Evolutionary conservation across 31 red algal species (phyloP), one percentile per base, ranked within the genome.

Genomic region (Porphyra umbilicalis): DNA sequence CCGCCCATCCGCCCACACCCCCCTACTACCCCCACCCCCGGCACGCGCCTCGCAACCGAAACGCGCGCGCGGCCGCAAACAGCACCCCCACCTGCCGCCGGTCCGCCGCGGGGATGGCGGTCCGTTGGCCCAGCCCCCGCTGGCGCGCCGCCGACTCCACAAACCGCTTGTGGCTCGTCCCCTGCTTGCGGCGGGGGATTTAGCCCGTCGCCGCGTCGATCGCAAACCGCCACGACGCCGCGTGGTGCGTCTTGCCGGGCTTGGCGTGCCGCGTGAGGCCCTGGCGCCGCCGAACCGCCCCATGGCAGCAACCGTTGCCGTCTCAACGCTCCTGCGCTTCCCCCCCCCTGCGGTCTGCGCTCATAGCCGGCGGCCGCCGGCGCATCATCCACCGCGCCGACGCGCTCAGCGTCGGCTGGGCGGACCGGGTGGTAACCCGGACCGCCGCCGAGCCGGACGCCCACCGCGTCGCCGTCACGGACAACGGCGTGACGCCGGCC

Each of bases 361-460:
- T 78, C n/a, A 78, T 78, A 31, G 77, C 77, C 77, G 33, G 7
- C 77, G 83, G 83, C 75, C 83, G 83, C 76, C 10, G 25, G 9
- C 32, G 32, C 7, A 75, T 85, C 75, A 36, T 85, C 35, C 15
- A 29, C 0, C 34, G 76, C 71, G 75, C 75, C 6, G 76, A 85
- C 46, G 34, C 36, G 75, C 20, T 85, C 33, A 75, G 83, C 57
- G 57, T 85, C 2, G 75, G 57, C 57, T 85, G 83, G 83, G 46
- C 35, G 10, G 57, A 76, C 16, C 36, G 76, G 57, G 57, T 77
- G 25, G 34, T 29, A 2, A 13, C 35, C 57, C 57, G 78, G 15
- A 35, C 9, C 16, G 34, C 75, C 8, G 20, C 36, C 46, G 36
- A 31, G 9, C 29, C 76, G 10, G 83, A 85, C 10, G 32, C 32